phyloP scores from a whole-genome alignment of 129 eudicot genomes.

The carrot (Daucus carota) region DNA sequence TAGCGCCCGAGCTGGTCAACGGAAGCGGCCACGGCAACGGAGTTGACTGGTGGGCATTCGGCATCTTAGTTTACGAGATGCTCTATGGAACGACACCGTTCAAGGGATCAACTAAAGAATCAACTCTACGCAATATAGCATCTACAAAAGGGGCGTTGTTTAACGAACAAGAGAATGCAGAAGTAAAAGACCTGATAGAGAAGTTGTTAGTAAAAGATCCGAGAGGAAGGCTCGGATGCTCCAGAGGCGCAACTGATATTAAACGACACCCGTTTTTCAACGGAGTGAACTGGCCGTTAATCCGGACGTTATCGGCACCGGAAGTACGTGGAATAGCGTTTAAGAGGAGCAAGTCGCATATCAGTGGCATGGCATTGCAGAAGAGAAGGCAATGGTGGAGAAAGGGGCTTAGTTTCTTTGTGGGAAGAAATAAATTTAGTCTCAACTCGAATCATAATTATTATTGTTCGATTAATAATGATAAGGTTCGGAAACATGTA shows the following conservation, averaged over 20 bases:
- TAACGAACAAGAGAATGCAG: conserved; percentile 22
- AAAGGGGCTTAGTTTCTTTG: conserved; percentile 37
- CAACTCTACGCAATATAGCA: conserved; percentile 80
- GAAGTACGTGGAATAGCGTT: conserved; percentile 65
- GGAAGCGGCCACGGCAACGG: conserved; percentile 92
- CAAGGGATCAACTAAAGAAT: conserved; percentile 66
- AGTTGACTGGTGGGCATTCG: conserved; percentile 99
- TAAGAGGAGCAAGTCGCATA: conserved; percentile 35
- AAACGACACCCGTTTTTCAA: conserved; percentile 79
- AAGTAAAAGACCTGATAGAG: conserved; percentile 62
- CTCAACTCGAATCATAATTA: conserved; percentile 38
- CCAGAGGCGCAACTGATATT: conserved; percentile 90
- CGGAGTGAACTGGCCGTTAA: conserved; percentile 91
- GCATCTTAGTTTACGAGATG: conserved; percentile 67
- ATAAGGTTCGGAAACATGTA: conserved; percentile 25
- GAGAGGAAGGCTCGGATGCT: conserved; percentile 62
- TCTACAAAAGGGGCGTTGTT: conserved; percentile 41
- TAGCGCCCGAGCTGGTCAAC: conserved; percentile 72
- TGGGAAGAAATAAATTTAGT: conserved; percentile 39
- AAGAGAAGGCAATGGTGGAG: conserved; percentile 53
- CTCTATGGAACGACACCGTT: conserved; percentile 78
- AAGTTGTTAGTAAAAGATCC: conserved; percentile 67
- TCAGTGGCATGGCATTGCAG: conserved; percentile 24
- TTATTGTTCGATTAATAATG: conserved; percentile 33
- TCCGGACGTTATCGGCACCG: conserved; percentile 73